Evolutionary conservation across 2,329 filamentous ascomycete genomes (phyloP).

Genomic region (Magnaporthiopsis incrustans): DNA sequence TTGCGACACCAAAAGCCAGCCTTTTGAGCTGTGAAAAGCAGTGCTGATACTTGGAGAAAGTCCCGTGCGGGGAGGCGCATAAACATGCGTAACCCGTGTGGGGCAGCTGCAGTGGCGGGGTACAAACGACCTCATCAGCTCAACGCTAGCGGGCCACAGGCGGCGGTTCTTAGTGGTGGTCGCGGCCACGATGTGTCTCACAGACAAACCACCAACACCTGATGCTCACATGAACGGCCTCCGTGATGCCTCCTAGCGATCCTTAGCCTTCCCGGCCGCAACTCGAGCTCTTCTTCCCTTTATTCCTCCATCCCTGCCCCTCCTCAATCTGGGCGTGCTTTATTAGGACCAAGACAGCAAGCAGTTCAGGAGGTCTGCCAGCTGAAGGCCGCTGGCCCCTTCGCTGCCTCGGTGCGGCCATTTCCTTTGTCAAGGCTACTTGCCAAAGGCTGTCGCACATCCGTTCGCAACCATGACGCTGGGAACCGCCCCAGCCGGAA

Average conservation of each 20-base stretch:
- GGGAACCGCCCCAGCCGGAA: conserved; percentile 18
- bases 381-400: background rate
- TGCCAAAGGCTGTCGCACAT: background rate
- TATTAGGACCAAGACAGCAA: background rate
- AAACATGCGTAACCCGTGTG: background rate
- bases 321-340: background rate
- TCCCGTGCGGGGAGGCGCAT: background rate
- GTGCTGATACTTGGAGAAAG: background rate
- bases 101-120: background rate
- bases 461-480: conserved; percentile 22
- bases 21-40: background rate
- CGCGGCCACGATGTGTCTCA: background rate
- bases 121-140: background rate
- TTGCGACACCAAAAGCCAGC: background rate
- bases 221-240: background rate
- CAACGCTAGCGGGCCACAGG: background rate
- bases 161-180: background rate
- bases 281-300: background rate
- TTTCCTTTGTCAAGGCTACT: background rate
- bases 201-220: background rate
- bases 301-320: background rate
- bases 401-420: background rate
- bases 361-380: background rate
- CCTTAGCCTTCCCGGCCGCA: background rate
- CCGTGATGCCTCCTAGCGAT: background rate